Conservation (phyloP, 306 rosid genomes). For the Trichosanthes cucumerina region DNA sequence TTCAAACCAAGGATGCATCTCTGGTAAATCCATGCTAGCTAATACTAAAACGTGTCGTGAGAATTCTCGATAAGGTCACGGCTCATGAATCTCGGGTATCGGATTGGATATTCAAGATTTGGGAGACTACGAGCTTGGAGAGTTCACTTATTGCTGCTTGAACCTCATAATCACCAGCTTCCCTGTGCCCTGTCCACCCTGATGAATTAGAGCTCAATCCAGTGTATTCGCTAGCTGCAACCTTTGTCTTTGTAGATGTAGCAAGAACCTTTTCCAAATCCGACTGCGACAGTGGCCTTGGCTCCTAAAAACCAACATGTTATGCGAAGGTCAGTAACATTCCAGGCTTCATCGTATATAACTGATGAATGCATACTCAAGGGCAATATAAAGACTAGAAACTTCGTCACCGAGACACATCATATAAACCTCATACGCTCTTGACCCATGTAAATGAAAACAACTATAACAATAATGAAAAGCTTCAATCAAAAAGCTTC, state of each 20-base stretch:
- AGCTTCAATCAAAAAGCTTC: neutral
- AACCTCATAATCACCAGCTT: conserved; percentile 49
- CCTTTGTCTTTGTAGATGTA: conserved; percentile 63
- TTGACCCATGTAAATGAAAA: neutral
- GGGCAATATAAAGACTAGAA: neutral
- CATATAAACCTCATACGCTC: neutral
- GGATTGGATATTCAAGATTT: conserved; percentile 59
- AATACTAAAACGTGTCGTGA: neutral
- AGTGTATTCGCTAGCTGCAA: conserved; percentile 68
- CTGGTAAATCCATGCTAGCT: neutral
- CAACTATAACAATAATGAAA: neutral
- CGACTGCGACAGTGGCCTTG: conserved; percentile 48
- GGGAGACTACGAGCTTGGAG: conserved; percentile 65
- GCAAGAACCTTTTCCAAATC: conserved; percentile 65
- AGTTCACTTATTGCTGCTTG: conserved; percentile 74
- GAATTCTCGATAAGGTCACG: neutral
- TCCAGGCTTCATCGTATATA: conserved; percentile 11
- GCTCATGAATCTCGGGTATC: conserved; percentile 31
- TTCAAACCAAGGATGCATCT: neutral
- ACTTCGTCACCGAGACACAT: neutral
- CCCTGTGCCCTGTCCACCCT: conserved; percentile 36
- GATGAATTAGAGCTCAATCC: conserved; percentile 40
- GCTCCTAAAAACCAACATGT: conserved; percentile 36
- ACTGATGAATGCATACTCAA: neutral
- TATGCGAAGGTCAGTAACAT: neutral